A percentile compares a stretch with the other conserved stretches of the same genome.
Conservation (phyloP, 805 yeast species). For the Kazachstania africana region DNA sequence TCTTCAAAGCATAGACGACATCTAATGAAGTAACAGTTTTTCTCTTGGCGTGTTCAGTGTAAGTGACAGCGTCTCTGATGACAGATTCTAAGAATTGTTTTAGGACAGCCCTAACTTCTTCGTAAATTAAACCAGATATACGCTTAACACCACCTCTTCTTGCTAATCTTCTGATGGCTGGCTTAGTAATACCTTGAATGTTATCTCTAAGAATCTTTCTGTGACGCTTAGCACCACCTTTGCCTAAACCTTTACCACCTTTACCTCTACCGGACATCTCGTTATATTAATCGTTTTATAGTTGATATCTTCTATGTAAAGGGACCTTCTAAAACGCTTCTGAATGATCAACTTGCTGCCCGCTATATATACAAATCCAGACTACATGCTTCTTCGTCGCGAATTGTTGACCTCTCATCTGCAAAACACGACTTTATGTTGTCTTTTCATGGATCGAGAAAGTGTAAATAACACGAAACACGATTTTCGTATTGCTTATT, state of each 20-base stretch:
- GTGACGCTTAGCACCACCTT: constrained; percentile 99
- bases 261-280: constrained; percentile 97
- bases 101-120: constrained; percentile 93
- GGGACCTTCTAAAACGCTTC: neutral
- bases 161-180: constrained; percentile 98
- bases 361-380: neutral
- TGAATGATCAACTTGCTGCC: no score
- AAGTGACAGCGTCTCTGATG: constrained; percentile 96
- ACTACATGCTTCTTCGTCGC: neutral
- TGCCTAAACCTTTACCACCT: constrained; percentile 99
- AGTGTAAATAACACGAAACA: neutral
- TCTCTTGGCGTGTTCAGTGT: constrained; percentile 99
- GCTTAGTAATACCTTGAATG: constrained; percentile 98
- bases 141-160: constrained; percentile 99
- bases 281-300: constrained; percentile 3
- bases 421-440: neutral
- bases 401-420: neutral
- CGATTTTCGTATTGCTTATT: no score
- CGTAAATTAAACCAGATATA: constrained; percentile 95
- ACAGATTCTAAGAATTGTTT: constrained; percentile 93
- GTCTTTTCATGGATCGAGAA: neutral
- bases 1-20: constrained; percentile 97
- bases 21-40: constrained; percentile 97
- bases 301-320: neutral
- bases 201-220: constrained; percentile 98